phyloP scores from a whole-genome alignment of 495 filamentous ascomycete genomes.

The Hyaloscypha finlandica region DNA sequence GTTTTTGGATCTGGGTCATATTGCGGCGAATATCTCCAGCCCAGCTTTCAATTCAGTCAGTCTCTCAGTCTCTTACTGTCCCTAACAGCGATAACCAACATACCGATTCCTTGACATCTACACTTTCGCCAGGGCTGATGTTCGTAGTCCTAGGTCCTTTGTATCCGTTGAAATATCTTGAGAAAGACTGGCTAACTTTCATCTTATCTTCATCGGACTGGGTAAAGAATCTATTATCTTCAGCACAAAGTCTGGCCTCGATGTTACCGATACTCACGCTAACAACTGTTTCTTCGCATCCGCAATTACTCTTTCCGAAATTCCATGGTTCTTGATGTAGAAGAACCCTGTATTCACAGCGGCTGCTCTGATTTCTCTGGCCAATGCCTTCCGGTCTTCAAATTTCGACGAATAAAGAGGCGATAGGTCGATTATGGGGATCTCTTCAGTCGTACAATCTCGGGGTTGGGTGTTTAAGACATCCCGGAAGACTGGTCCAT shows the following conservation, averaged over 20 bases:
- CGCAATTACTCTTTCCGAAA: slow-evolving; percentile 46
- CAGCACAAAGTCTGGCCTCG: not conserved
- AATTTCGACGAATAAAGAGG: slow-evolving; percentile 42
- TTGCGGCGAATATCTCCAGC: slow-evolving; percentile 44
- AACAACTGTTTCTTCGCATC: slow-evolving; percentile 41
- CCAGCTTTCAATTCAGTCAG: slow-evolving; percentile 21
- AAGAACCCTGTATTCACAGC: slow-evolving; percentile 55
- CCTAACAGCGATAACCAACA: not conserved
- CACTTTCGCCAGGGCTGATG: slow-evolving; percentile 30
- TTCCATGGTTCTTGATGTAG: slow-evolving; percentile 57
- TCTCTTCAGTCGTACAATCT: slow-evolving; percentile 52
- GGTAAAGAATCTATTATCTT: slow-evolving; percentile 43
- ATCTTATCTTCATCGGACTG: slow-evolving; percentile 45
- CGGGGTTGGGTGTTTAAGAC: slow-evolving; percentile 39
- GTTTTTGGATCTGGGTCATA: slow-evolving; percentile 47
- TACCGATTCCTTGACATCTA: slow-evolving; percentile 34
- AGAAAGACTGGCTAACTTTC: slow-evolving; percentile 28
- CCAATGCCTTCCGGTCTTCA: slow-evolving; percentile 42
- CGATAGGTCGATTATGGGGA: slow-evolving; percentile 55
- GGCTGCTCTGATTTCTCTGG: slow-evolving; percentile 42
- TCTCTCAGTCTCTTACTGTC: not conserved
- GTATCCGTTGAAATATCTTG: slow-evolving; percentile 38
- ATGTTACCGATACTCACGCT: slow-evolving; percentile 18
- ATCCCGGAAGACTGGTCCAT: slow-evolving; percentile 43
- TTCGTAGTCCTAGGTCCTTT: slow-evolving; percentile 25